Conservation (phyloP, 768 basidiomycete genomes). For the Mycena crocata region DNA sequence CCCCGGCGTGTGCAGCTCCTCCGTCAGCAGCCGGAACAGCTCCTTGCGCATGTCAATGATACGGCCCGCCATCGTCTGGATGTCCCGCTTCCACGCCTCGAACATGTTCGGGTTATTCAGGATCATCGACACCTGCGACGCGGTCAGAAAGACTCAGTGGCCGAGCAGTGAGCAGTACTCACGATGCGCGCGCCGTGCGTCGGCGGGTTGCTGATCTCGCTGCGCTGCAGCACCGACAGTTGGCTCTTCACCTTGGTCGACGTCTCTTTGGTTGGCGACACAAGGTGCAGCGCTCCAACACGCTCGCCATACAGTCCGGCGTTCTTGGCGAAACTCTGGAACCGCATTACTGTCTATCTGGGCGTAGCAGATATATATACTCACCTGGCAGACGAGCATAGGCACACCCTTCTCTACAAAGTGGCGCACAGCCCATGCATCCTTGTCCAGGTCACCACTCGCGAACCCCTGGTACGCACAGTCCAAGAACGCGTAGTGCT, state of each 20-base stretch:
- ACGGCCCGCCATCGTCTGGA: conserved; percentile 91
- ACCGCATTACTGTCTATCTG: background rate
- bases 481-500: conserved; percentile 94
- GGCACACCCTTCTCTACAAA: conserved; percentile 83
- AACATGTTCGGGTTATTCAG: conserved; percentile 81
- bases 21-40: conserved; percentile 77
- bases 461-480: conserved; percentile 98
- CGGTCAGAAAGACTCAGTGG: background rate
- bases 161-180: conserved; percentile 45
- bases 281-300: conserved; percentile 91
- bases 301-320: conserved; percentile 96
- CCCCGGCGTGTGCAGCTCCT: conserved; percentile 88
- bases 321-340: conserved; percentile 96
- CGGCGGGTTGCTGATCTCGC: conserved; percentile 96
- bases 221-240: conserved; percentile 90
- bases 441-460: conserved; percentile 89
- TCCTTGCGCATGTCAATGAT: conserved; percentile 93
- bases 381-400: conserved; percentile 89
- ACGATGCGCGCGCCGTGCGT: conserved; percentile 91
- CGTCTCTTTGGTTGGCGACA: conserved; percentile 72
- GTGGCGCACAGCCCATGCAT: conserved; percentile 91
- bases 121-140: conserved; percentile 77
- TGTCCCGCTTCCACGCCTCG: conserved; percentile 90
- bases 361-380: conserved; percentile 32
- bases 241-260: conserved; percentile 85